Percentiles rank a stretch among this genome's conserved stretches.
These are phyloP conservation scores for Pogostemon cablin DNA, from an alignment of 257 asterid genomes.

Conservation along the genomic window DNA sequence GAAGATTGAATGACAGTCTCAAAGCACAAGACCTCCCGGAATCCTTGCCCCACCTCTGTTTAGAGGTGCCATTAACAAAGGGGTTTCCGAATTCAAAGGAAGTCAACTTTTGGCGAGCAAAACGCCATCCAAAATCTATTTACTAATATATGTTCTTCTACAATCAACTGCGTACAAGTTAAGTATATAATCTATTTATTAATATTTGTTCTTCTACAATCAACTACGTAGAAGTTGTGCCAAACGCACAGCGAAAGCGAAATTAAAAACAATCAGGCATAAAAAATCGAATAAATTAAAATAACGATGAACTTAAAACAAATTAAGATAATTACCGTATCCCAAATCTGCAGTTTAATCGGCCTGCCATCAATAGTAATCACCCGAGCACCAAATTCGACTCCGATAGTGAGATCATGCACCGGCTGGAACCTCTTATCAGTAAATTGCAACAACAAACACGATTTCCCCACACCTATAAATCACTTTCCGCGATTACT, in stretches of 20 bases:
- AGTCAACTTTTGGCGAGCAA: not conserved
- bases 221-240: not conserved
- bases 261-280: not conserved
- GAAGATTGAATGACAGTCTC: not conserved
- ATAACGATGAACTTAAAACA: not conserved
- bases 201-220: not conserved
- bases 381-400: conserved; percentile 53
- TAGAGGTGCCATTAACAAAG: too few species aligned
- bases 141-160: too few species aligned
- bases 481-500: not conserved
- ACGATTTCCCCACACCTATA: conserved; percentile 53
- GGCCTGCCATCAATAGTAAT: conserved; percentile 46
- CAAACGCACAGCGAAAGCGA: not conserved
- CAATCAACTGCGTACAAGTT: too few species aligned
- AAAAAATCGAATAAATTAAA: not conserved
- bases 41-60: not conserved
- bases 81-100: not conserved
- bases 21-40: not conserved
- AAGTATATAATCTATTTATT: too few species aligned
- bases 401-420: conserved; percentile 52
- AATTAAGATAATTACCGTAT: conserved; percentile 35
- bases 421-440: conserved; percentile 28
- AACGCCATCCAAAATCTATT: not conserved
- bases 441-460: conserved; percentile 49
- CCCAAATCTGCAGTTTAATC: conserved; percentile 53